Evolutionary conservation across 441 rosid genomes (phyloP), one percentile per base, ranked within the genome.

Genomic region (Populus hybrid): DNA sequence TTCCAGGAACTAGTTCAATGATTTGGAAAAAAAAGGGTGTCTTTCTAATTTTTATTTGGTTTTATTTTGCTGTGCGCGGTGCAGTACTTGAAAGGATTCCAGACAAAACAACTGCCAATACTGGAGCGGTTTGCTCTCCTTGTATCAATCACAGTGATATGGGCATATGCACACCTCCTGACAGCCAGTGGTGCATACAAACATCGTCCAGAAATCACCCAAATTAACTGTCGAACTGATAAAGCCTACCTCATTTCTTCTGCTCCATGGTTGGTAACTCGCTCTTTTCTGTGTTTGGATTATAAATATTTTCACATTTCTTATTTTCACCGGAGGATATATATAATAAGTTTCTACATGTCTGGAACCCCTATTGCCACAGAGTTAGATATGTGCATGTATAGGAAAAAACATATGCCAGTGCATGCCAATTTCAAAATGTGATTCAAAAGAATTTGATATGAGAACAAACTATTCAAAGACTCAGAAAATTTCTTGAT

Each of bases 101-200:
- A 75, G 83, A 73, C 84, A 20, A 93, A 87, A 82, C 88, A 86
- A 76, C 81, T 95, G 65, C 99, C 98, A 57, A 76, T 97, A 69
- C 77, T 95, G 5, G 99, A 97, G 87, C 88, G 99, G 75, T 97
- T 95, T 77, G 99, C 97, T 65, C 90, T 97, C 72, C 81, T 97
- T 46, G 90, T 97, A 91, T 88, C 97, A 0, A 65, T 92, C 61
- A 88, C 92, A 42, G 82, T 97, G 4, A 91, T 93, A 81, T 97
- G 99, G 99, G 97, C 97, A 42, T 97, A 95, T 79, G 98, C 99
- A 16, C 99, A 95, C 87, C 87, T 97, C 72, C 86, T 97, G 88
- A 97, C 99, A 72, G 99, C 97, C 23, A 95, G 99, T 81, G 98
- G 99, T 1, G 98, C 98, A 26, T 97, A 97, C 85, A 95, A 90